phyloP scores from a whole-genome alignment of 441 rosid genomes.

The Macaranga tanarius region DNA sequence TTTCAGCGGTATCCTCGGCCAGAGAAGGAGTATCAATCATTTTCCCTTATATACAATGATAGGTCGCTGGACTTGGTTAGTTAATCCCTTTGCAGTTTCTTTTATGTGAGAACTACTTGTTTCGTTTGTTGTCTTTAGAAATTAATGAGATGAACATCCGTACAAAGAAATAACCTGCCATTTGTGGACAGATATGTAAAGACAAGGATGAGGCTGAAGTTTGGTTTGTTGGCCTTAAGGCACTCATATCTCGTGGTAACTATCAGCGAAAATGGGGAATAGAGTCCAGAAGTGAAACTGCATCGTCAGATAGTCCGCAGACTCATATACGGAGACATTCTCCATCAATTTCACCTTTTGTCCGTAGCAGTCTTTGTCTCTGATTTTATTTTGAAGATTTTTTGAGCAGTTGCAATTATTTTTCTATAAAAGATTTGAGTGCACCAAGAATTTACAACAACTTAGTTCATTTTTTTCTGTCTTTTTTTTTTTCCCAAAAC shows the following conservation, averaged over 20 bases:
- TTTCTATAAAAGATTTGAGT: neutral
- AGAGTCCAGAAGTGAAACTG: conserved; percentile 45
- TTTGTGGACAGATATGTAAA: conserved; percentile 66
- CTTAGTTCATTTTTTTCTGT: conserved; percentile 6
- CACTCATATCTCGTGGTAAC: conserved; percentile 47
- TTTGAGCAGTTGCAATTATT: neutral
- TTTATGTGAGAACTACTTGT: neutral
- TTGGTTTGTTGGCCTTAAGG: conserved; percentile 81
- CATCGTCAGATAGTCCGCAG: conserved; percentile 49
- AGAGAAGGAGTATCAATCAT: conserved; percentile 97
- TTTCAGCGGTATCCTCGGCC: conserved; percentile 88
- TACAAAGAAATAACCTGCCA: conserved; percentile 1
- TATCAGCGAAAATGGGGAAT: conserved; percentile 47
- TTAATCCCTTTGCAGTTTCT: neutral
- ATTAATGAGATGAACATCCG: neutral
- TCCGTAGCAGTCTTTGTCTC: conserved; percentile 39
- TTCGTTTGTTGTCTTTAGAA: conserved; percentile 6
- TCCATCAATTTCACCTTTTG: conserved; percentile 43
- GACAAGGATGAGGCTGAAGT: conserved; percentile 98
- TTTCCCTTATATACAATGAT: conserved; percentile 83
- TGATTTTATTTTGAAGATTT: conserved; percentile 11
- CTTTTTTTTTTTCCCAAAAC: conserved; percentile 12
- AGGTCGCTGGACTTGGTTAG: conserved; percentile 93
- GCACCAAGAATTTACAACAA: neutral
- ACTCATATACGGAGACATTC: conserved; percentile 40